phyloP scores from a whole-genome alignment of 169 alveolate species.

The Cryptosporidium ryanae region DNA sequence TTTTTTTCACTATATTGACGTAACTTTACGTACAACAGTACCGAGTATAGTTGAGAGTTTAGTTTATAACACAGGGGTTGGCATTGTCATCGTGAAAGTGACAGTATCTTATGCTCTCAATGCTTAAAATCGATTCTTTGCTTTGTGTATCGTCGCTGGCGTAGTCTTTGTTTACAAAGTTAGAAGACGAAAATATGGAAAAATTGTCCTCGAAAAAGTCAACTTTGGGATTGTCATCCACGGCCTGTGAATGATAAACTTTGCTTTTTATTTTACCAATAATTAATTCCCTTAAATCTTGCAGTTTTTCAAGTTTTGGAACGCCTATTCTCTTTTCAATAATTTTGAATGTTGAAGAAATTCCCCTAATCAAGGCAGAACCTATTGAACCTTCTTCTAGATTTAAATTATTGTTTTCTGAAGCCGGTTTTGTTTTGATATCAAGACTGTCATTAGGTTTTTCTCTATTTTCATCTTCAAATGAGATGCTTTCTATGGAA shows the following conservation, averaged over 20 bases:
- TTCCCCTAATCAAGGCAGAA: slow-evolving; percentile 3
- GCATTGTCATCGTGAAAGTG: not conserved
- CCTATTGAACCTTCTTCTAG: not conserved
- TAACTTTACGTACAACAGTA: no score
- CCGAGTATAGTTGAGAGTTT: no score
- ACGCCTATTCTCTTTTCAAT: slow-evolving; percentile 12
- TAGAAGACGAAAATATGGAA: no score
- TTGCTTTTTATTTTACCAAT: slow-evolving; percentile 1
- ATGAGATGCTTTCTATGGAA: slow-evolving; percentile 49
- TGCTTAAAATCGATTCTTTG: slow-evolving; percentile 35
- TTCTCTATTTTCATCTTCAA: slow-evolving; percentile 1
- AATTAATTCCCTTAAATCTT: slow-evolving; percentile 11
- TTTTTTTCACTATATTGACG: no score
- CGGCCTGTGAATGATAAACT: no score
- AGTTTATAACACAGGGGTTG: no score
- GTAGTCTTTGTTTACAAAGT: not conserved
- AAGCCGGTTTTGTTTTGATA: not conserved
- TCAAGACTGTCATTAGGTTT: not conserved
- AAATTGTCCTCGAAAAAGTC: no score
- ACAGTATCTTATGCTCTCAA: slow-evolving; percentile 58
- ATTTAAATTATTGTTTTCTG: not conserved
- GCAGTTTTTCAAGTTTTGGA: slow-evolving; percentile 7
- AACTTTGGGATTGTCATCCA: no score
- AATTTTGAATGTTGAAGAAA: slow-evolving; percentile 5
- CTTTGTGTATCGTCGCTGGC: slow-evolving; percentile 36